A percentile compares a stretch with the other conserved stretches of the same genome.
Conservation (phyloP, 257 asterid species). For the Misopates orontium region DNA sequence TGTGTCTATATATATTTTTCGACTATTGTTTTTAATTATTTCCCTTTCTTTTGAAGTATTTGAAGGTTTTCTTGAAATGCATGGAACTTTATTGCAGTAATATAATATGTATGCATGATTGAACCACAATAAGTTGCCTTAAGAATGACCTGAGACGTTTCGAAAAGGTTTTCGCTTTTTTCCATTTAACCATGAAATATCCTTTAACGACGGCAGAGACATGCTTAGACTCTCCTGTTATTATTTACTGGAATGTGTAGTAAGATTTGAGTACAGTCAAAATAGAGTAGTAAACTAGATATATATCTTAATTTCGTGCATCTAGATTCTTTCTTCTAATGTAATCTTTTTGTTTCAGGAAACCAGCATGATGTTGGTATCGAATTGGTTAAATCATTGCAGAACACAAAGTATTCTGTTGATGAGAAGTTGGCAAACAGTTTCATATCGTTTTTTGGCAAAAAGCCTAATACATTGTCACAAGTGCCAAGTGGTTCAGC, state of each 20-base stretch:
- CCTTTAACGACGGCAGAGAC: not conserved
- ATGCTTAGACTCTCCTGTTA: not conserved
- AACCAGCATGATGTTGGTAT: slow-evolving; percentile 84
- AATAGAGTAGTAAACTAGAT: not conserved
- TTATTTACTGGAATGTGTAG: not conserved
- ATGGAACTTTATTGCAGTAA: not conserved
- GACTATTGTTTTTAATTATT: not conserved
- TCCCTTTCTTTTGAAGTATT: not conserved
- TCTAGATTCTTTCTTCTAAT: slow-evolving; percentile 14
- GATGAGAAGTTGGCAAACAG: slow-evolving; percentile 81
- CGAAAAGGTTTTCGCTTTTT: not conserved
- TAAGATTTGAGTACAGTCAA: slow-evolving; percentile 2
- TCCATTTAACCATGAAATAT: not conserved
- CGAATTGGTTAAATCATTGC: slow-evolving; percentile 84
- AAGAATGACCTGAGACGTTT: not conserved
- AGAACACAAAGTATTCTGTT: slow-evolving; percentile 72
- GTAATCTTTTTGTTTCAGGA: slow-evolving; percentile 46
- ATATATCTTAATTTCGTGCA: slow-evolving; percentile 6
- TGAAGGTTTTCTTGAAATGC: not conserved
- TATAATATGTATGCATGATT: not conserved
- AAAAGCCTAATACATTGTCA: slow-evolving; percentile 36
- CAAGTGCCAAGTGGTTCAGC: slow-evolving; percentile 33
- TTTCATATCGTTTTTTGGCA: slow-evolving; percentile 66
- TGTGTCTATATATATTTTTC: not conserved
- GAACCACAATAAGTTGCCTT: not conserved